Percentiles rank a stretch among this genome's conserved stretches.
Evolutionary conservation across 73 alveolate genomes (phyloP).

Genomic region (Tetrahymena elliotti): DNA sequence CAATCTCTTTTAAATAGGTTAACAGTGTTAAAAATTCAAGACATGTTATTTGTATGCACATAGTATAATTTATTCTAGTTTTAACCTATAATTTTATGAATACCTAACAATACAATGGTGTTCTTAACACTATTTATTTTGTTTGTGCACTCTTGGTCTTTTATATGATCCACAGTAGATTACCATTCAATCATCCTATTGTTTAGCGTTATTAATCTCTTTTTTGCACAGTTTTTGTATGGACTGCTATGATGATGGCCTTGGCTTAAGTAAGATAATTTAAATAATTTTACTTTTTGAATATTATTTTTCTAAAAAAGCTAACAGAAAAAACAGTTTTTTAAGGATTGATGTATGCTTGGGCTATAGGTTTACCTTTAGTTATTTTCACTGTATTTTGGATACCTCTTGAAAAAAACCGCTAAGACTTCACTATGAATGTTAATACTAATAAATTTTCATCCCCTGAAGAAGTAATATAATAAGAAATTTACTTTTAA

Average conservation of each 20-base stretch:
- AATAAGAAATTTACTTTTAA: not conserved
- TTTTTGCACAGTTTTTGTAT: not conserved
- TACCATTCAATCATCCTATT: not conserved
- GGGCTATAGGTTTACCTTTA: not conserved
- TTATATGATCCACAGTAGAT: not conserved
- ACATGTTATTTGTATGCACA: not conserved
- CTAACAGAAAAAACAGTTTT: not conserved
- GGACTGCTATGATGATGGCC: not conserved
- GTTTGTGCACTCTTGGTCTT: not conserved
- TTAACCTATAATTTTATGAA: not conserved
- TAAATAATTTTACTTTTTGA: not conserved
- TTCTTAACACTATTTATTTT: not conserved
- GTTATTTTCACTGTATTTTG: not conserved
- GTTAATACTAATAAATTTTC: not conserved
- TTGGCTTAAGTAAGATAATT: not conserved
- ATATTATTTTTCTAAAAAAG: not conserved
- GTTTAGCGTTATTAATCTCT: not conserved
- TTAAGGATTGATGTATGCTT: not conserved
- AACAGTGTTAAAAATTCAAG: not conserved
- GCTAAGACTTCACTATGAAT: not conserved
- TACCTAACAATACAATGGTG: not conserved
- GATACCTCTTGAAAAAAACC: not conserved
- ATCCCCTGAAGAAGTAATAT: not conserved
- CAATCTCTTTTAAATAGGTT: not conserved
- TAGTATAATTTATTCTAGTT: not conserved